A percentile compares a stretch with the other conserved stretches of the same genome.
These are phyloP conservation scores for Cucumis cinereus DNA, from an alignment of 306 rosid genomes.

Conservation along the genomic window DNA sequence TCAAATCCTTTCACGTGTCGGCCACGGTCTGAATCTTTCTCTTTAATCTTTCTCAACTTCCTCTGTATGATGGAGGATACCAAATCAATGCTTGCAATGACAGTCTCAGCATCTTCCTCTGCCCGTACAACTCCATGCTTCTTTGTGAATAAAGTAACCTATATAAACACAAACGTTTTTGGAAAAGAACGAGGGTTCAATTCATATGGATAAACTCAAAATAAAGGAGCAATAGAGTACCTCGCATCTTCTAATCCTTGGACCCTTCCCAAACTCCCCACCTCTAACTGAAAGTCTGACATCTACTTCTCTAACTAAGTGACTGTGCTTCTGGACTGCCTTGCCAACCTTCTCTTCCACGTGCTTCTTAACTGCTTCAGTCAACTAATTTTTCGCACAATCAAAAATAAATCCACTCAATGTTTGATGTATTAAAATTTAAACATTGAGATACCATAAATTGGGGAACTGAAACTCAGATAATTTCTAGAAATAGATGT, in stretches of 20 bases:
- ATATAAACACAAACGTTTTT: neutral
- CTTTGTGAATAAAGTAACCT: constrained; percentile 78
- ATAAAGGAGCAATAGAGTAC: constrained; percentile 19
- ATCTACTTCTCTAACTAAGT: constrained; percentile 81
- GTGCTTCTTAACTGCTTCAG: constrained; percentile 63
- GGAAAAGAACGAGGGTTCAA: neutral
- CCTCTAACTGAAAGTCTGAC: constrained; percentile 77
- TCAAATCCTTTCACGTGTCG: constrained; percentile 91
- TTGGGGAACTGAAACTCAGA: neutral
- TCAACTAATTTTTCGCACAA: constrained; percentile 32
- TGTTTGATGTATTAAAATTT: neutral
- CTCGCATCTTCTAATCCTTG: constrained; percentile 66
- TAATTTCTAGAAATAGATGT: neutral
- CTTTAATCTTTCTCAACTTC: constrained; percentile 90
- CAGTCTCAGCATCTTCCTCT: constrained; percentile 74
- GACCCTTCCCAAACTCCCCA: constrained; percentile 87
- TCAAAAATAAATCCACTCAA: neutral
- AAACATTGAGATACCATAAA: neutral
- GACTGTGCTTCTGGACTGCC: constrained; percentile 72
- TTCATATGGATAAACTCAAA: neutral
- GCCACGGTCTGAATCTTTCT: constrained; percentile 77
- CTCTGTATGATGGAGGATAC: constrained; percentile 83
- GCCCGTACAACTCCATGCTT: constrained; percentile 88
- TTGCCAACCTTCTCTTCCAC: constrained; percentile 87
- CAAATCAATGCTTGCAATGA: constrained; percentile 73